These are phyloP conservation scores for Lasiodiplodia sp. DNA, from an alignment of 2,329 filamentous ascomycete genomes.

Conservation along the genomic window DNA sequence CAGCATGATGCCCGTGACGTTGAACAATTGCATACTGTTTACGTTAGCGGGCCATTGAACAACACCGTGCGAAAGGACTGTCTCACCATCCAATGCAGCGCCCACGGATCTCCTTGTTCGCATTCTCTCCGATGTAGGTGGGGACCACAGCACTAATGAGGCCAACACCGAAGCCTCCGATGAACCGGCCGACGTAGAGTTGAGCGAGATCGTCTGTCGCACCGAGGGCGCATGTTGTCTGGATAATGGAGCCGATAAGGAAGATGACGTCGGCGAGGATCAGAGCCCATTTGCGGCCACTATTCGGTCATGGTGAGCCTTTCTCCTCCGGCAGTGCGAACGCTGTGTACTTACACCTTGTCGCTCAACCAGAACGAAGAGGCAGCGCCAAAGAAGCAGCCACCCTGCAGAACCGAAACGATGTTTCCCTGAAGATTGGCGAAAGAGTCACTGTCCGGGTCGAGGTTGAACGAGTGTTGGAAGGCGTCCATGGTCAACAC, in stretches of 20 bases:
- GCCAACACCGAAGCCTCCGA: slow-evolving; percentile 55
- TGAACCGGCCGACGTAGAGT: slow-evolving; percentile 52
- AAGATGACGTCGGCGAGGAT: slow-evolving; percentile 53
- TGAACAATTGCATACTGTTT: slow-evolving; percentile 47
- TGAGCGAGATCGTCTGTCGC: slow-evolving; percentile 44
- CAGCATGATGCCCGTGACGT: slow-evolving; percentile 56
- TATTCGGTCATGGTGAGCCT: slow-evolving; percentile 16
- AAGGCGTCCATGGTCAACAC: slow-evolving; percentile 54
- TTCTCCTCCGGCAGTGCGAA: neutral
- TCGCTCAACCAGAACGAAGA: slow-evolving; percentile 52
- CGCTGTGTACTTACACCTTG: slow-evolving; percentile 39
- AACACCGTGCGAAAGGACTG: neutral
- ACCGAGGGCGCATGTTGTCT: slow-evolving; percentile 48
- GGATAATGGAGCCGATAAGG: slow-evolving; percentile 50
- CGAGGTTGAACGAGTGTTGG: slow-evolving; percentile 50
- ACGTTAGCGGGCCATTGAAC: neutral
- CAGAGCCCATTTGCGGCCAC: slow-evolving; percentile 50
- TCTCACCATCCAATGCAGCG: slow-evolving; percentile 48
- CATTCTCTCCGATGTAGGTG: slow-evolving; percentile 55
- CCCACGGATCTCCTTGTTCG: slow-evolving; percentile 51
- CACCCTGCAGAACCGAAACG: slow-evolving; percentile 53
- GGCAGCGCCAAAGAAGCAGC: slow-evolving; percentile 55
- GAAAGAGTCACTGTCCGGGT: slow-evolving; percentile 43
- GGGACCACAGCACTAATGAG: slow-evolving; percentile 53
- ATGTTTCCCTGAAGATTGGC: slow-evolving; percentile 53